Evolutionary conservation across 2,329 filamentous ascomycete species (phyloP).

Genomic region (Penicillium freii): DNA sequence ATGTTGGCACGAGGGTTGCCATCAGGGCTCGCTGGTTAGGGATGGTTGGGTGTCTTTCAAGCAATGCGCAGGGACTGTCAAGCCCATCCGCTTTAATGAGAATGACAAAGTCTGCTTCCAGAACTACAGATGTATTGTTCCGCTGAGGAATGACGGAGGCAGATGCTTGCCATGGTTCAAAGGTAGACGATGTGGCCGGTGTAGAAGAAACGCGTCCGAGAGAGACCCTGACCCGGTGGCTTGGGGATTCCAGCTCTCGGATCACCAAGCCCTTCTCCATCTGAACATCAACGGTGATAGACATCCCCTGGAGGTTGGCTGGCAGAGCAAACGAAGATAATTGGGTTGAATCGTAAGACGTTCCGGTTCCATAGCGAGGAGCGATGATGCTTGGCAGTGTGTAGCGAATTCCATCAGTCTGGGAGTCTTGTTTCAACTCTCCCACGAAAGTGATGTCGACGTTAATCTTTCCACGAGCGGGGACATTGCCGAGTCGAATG

Average conservation of each 20-base stretch:
- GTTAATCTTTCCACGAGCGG: conserved; percentile 54
- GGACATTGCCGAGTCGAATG: conserved; percentile 67
- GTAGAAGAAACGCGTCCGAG: conserved; percentile 59
- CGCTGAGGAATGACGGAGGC: conserved; percentile 56
- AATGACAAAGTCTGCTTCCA: conserved; percentile 66
- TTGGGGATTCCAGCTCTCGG: conserved; percentile 63
- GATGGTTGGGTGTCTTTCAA: conserved; percentile 64
- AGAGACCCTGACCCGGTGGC: conserved; percentile 64
- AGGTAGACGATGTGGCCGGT: conserved; percentile 40
- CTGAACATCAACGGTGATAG: conserved; percentile 59
- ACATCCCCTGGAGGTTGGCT: conserved; percentile 41
- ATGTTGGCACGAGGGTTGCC: conserved; percentile 68
- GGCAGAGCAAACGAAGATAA: not conserved
- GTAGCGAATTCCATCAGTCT: conserved; percentile 65
- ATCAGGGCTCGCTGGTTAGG: conserved; percentile 65
- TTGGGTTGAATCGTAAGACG: conserved; percentile 1
- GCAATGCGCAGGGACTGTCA: conserved; percentile 60
- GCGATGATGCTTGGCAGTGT: conserved; percentile 67
- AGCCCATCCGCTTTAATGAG: conserved; percentile 61
- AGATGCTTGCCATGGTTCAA: conserved; percentile 59
- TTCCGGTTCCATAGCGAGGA: conserved; percentile 59
- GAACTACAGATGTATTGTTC: conserved; percentile 18
- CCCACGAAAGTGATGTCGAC: conserved; percentile 66
- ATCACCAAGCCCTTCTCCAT: conserved; percentile 59
- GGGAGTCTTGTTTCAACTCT: conserved; percentile 70